Percentiles rank a stretch among this genome's conserved stretches.
Evolutionary conservation across 352 stramenopile species (phyloP).

Genomic region (Phytophthora sansomeana): DNA sequence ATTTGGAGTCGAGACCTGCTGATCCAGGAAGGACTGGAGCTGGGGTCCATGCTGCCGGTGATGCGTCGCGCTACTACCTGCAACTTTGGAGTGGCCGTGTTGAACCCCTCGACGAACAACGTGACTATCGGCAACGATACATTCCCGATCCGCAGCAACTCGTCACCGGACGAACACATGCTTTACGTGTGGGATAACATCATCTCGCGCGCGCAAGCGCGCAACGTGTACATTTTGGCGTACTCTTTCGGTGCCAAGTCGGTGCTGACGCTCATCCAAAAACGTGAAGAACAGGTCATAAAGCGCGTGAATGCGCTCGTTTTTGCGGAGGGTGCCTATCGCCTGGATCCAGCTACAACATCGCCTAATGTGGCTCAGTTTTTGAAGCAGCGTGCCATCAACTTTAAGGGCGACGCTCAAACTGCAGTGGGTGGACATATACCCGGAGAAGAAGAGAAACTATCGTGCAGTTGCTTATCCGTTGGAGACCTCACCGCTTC

Average conservation of each 20-base stretch:
- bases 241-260: slow-evolving; percentile 80
- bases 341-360: slow-evolving; percentile 57
- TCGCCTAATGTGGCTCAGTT: slow-evolving; percentile 68
- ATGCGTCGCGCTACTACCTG: slow-evolving; percentile 55
- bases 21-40: slow-evolving; percentile 77
- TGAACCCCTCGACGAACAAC: slow-evolving; percentile 82
- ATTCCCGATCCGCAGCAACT: slow-evolving; percentile 65
- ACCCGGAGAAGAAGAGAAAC: slow-evolving; percentile 57
- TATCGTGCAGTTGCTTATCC: slow-evolving; percentile 72
- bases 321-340: slow-evolving; percentile 75
- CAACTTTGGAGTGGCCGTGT: slow-evolving; percentile 64
- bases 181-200: slow-evolving; percentile 84
- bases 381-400: slow-evolving; percentile 69
- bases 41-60: slow-evolving; percentile 81
- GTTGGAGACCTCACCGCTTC: slow-evolving; percentile 57
- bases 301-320: slow-evolving; percentile 67
- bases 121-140: slow-evolving; percentile 65
- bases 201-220: slow-evolving; percentile 61
- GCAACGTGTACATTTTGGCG: slow-evolving; percentile 71
- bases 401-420: slow-evolving; percentile 71
- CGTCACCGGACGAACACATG: slow-evolving; percentile 72
- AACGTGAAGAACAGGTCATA: slow-evolving; percentile 64
- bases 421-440: slow-evolving; percentile 62
- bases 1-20: slow-evolving; percentile 85
- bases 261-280: slow-evolving; percentile 69